A percentile compares a stretch with the other conserved stretches of the same genome.
Conservation (phyloP, 768 basidiomycete species). For the Lactifluus volemus region DNA sequence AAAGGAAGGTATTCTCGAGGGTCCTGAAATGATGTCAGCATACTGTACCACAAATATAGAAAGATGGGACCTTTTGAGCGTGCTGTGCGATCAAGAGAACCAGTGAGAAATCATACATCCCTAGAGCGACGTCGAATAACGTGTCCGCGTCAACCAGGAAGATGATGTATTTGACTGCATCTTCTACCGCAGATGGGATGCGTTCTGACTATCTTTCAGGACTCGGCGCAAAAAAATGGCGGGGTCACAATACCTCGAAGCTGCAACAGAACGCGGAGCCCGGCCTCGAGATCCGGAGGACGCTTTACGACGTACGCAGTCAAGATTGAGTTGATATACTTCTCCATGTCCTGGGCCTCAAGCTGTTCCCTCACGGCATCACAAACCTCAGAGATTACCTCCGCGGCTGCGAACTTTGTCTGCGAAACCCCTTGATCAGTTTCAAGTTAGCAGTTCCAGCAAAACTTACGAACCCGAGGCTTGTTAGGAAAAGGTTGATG, state of each 20-base stretch:
- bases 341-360: constrained; percentile 59
- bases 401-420: constrained; percentile 51
- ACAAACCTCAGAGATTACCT: constrained; percentile 60
- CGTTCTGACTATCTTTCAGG: constrained; percentile 30
- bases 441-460: not conserved
- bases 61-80: constrained; percentile 74
- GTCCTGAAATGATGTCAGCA: constrained; percentile 49
- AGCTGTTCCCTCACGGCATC: constrained; percentile 67
- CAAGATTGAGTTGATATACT: constrained; percentile 84
- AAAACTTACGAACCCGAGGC: constrained; percentile 51
- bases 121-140: constrained; percentile 89
- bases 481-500: constrained; percentile 86
- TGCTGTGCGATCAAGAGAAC: constrained; percentile 96
- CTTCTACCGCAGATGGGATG: constrained; percentile 76
- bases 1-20: constrained; percentile 97
- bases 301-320: constrained; percentile 90
- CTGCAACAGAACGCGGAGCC: constrained; percentile 60
- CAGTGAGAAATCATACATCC: constrained; percentile 97
- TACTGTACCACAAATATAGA: not conserved
- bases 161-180: constrained; percentile 97
- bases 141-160: constrained; percentile 91
- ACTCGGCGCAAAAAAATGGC: not conserved
- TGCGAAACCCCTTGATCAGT: constrained; percentile 24
- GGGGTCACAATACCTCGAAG: constrained; percentile 54
- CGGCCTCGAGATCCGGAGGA: constrained; percentile 87